phyloP scores from a whole-genome alignment of 2,329 filamentous ascomycete genomes.

The Akanthomyces muscarius region DNA sequence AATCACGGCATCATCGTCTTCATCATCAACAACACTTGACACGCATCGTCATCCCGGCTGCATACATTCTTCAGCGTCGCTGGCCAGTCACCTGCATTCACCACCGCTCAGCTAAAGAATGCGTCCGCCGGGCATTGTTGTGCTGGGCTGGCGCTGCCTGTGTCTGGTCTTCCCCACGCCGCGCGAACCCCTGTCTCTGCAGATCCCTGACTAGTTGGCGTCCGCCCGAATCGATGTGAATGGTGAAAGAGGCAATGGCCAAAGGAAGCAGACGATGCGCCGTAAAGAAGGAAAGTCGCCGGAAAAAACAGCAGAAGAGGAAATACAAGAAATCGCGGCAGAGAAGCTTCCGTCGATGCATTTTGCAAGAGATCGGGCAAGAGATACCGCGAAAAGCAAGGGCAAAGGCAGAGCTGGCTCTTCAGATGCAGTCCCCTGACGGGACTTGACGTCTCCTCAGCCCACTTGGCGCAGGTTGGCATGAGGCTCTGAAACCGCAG shows the following conservation, averaged over 20 bases:
- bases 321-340: too few species aligned
- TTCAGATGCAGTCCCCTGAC: too few species aligned
- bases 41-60: background rate
- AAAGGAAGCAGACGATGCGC: background rate
- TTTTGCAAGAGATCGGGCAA: too few species aligned
- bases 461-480: slow-evolving; percentile 10
- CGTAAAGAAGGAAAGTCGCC: too few species aligned
- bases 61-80: background rate
- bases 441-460: background rate
- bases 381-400: too few species aligned
- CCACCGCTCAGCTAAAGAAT: background rate
- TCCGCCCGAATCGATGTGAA: background rate
- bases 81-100: background rate
- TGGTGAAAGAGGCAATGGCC: background rate
- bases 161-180: background rate
- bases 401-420: too few species aligned
- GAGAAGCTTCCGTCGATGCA: too few species aligned
- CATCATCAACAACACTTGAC: background rate
- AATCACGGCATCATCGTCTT: background rate
- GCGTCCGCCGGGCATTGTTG: background rate
- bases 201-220: background rate
- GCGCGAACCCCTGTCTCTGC: background rate
- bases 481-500: slow-evolving; percentile 14
- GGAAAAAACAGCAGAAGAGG: too few species aligned
- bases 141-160: background rate